Conservation (phyloP, 139 green algal genomes). For the Astrephomene gubernaculifera region DNA sequence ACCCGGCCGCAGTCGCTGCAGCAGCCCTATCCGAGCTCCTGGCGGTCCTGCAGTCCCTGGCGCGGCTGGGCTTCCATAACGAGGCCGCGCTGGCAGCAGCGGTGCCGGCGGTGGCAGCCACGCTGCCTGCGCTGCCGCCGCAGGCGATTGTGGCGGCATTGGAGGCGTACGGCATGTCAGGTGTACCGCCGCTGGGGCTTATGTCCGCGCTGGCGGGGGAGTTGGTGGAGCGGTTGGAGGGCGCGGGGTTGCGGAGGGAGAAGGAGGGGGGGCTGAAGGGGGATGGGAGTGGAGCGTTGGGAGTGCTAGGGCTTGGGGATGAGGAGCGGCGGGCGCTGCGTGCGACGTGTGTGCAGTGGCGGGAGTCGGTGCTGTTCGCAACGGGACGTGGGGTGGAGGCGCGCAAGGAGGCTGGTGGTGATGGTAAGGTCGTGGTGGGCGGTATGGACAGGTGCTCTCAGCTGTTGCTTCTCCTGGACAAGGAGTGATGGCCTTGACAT, state of each 20-base stretch:
- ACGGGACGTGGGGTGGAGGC: neutral
- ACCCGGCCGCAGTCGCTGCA: neutral
- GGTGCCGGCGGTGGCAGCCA: neutral
- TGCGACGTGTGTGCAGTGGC: slow-evolving; percentile 1
- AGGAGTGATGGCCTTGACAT: neutral
- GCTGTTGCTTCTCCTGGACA: neutral
- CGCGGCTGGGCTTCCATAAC: slow-evolving; percentile 11
- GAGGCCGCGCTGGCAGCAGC: neutral
- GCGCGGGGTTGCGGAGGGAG: no score
- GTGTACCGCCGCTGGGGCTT: neutral
- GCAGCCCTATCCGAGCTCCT: neutral
- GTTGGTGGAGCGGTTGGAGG: neutral
- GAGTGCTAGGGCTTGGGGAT: no score
- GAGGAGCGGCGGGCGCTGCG: neutral
- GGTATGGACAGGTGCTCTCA: neutral
- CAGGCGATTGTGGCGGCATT: neutral
- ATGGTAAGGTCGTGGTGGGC: neutral
- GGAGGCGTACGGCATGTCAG: neutral
- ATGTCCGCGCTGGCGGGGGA: neutral
- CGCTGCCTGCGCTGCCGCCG: neutral
- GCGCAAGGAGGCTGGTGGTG: neutral
- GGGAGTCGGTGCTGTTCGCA: neutral
- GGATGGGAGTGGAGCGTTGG: neutral
- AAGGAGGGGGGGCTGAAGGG: no score
- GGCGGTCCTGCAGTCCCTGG: neutral